Conservation (phyloP, 2,329 filamentous ascomycete species). For the Penicillium verrucosum region DNA sequence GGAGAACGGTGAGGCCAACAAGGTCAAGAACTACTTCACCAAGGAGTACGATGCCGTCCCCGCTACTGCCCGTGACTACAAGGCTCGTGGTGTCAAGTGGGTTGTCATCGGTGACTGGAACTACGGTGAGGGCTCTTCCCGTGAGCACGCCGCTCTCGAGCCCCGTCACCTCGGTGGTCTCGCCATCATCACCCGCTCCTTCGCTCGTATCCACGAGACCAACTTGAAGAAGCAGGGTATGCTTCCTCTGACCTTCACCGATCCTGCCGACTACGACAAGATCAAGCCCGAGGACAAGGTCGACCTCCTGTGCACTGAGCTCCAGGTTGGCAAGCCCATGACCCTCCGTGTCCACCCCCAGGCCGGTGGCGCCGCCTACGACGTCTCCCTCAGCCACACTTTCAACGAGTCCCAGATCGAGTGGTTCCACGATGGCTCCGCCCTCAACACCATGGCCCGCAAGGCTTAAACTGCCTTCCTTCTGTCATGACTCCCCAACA, state of each 20-base stretch:
- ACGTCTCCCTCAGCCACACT: constrained; percentile 84
- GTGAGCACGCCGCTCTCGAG: constrained; percentile 97
- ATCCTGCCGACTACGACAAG: constrained; percentile 97
- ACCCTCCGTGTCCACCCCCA: constrained; percentile 90
- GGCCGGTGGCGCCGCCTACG: constrained; percentile 69
- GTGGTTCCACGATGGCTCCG: constrained; percentile 98
- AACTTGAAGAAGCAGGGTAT: constrained; percentile 99
- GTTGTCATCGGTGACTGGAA: constrained; percentile 99
- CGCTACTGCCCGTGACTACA: constrained; percentile 95
- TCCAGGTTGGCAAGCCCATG: constrained; percentile 88
- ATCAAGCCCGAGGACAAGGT: constrained; percentile 90
- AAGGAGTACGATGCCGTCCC: constrained; percentile 85
- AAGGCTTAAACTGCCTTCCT: constrained; percentile 31
- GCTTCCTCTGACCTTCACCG: constrained; percentile 92
- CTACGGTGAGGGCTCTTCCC: constrained; percentile 95
- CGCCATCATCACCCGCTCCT: constrained; percentile 91
- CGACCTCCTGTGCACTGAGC: constrained; percentile 81
- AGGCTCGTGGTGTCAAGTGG: constrained; percentile 94
- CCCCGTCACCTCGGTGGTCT: constrained; percentile 95
- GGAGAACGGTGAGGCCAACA: constrained; percentile 96
- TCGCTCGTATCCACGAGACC: constrained; percentile 99
- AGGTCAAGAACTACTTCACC: constrained; percentile 85
- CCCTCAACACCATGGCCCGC: constrained; percentile 98
- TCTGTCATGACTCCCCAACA: constrained; percentile 4
- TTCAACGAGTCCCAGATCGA: constrained; percentile 98